Evolutionary conservation across 257 asterid genomes (phyloP).

Genomic region (Ligustrum vulgare): DNA sequence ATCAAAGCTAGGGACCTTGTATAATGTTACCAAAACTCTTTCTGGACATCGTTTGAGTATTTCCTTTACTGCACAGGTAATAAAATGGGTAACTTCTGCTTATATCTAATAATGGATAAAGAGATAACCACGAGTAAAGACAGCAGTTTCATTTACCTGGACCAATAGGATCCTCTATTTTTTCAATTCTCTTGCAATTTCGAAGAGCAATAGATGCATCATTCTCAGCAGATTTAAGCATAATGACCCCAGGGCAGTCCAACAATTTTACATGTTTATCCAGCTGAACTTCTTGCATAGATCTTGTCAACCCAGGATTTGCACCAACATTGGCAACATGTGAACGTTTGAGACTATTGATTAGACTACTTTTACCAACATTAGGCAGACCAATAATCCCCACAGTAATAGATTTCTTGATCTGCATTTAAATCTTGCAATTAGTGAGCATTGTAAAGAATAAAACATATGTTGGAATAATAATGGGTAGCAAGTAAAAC

Average conservation of each 20-base stretch:
- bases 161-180: slow-evolving; percentile 77
- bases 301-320: slow-evolving; percentile 91
- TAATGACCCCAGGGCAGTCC: slow-evolving; percentile 96
- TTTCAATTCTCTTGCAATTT: slow-evolving; percentile 95
- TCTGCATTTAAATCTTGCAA: slow-evolving; percentile 47
- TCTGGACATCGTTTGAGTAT: slow-evolving; percentile 87
- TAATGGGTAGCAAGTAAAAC: no score
- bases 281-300: slow-evolving; percentile 92
- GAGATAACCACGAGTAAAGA: not conserved
- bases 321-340: slow-evolving; percentile 91
- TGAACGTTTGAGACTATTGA: slow-evolving; percentile 85
- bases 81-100: slow-evolving; percentile 17
- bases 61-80: slow-evolving; percentile 67
- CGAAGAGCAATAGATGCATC: slow-evolving; percentile 85
- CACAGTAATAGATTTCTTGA: slow-evolving; percentile 85
- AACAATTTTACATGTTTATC: slow-evolving; percentile 82
- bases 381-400: slow-evolving; percentile 96
- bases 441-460: slow-evolving; percentile 7
- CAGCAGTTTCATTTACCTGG: slow-evolving; percentile 54
- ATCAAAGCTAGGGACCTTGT: slow-evolving; percentile 72
- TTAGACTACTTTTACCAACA: slow-evolving; percentile 97
- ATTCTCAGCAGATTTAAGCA: slow-evolving; percentile 72
- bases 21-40: slow-evolving; percentile 60
- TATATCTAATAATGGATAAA: not conserved
- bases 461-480: not conserved